Conservation (phyloP, 108 stramenopile species). For the Cyclotella baltica region DNA sequence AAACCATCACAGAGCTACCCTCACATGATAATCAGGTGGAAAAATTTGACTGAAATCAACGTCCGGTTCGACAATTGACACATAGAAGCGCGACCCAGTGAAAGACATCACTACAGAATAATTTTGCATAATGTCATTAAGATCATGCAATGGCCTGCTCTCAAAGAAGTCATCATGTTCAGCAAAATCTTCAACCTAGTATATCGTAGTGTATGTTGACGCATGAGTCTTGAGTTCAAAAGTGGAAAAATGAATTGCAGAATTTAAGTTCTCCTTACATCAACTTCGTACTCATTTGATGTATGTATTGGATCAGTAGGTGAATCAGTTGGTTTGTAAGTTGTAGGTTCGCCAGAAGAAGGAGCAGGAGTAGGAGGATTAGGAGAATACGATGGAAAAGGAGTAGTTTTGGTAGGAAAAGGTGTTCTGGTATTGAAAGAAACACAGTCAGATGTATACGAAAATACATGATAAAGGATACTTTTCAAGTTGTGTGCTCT, state of each 20-base stretch:
- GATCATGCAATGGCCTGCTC: slow-evolving; percentile 22
- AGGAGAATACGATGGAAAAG: too few species aligned
- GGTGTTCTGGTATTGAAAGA: too few species aligned
- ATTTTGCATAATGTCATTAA: slow-evolving; percentile 35
- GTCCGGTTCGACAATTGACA: slow-evolving; percentile 22
- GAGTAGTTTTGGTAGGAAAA: too few species aligned
- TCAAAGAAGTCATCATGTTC: slow-evolving; percentile 43
- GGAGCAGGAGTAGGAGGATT: too few species aligned
- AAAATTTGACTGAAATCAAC: slow-evolving; percentile 7
- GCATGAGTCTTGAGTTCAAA: too few species aligned
- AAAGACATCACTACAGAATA: slow-evolving; percentile 30
- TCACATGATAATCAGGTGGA: slow-evolving; percentile 25
- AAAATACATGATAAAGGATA: too few species aligned
- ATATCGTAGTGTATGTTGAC: too few species aligned
- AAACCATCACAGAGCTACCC: not conserved
- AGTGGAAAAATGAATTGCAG: too few species aligned
- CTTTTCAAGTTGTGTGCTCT: too few species aligned
- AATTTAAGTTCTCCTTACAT: not conserved
- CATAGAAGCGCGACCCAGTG: slow-evolving; percentile 32
- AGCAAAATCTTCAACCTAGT: slow-evolving; percentile 21
- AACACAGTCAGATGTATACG: too few species aligned
- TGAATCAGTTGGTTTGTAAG: not conserved
- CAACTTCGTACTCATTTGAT: slow-evolving; percentile 17
- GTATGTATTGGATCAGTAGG: not conserved
- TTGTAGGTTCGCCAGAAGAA: too few species aligned